Evolutionary conservation across 169 alveolate genomes (phyloP).

Genomic region (Plasmodium falciparum): DNA sequence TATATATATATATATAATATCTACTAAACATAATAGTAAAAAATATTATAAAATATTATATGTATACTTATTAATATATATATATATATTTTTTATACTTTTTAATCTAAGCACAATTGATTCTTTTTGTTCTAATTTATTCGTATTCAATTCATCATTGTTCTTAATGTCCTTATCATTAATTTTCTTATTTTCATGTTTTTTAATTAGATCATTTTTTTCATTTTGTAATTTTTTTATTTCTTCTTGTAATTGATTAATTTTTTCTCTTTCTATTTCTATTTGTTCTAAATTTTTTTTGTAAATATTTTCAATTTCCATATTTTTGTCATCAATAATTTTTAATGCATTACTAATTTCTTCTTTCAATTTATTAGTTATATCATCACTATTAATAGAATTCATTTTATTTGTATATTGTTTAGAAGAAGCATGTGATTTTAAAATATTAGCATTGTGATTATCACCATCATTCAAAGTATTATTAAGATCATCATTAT

Average conservation of each 20-base stretch:
- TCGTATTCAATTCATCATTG: not conserved
- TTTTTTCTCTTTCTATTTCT: constrained; percentile 47
- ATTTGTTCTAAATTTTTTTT: constrained; percentile 23
- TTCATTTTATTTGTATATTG: not conserved
- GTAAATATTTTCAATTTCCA: constrained; percentile 44
- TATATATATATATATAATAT: constrained; percentile 1
- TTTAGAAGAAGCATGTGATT: constrained; percentile 12
- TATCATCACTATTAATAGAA: constrained; percentile 32
- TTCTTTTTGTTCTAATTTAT: constrained; percentile 1
- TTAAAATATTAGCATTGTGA: not conserved
- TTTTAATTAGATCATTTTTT: constrained; percentile 4
- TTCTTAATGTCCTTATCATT: not conserved
- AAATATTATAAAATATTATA: not conserved
- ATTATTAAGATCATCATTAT: too few relatives aligned
- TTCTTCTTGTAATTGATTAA: constrained; percentile 33
- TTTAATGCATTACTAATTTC: constrained; percentile 57
- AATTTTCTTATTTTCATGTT: not conserved
- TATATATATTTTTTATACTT: constrained; percentile 14
- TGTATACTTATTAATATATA: not conserved
- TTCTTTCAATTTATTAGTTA: constrained; percentile 53
- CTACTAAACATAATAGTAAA: not conserved
- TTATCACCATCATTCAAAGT: too few relatives aligned
- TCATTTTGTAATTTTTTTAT: constrained; percentile 47
- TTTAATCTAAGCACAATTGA: constrained; percentile 18
- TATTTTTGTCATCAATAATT: constrained; percentile 67